A percentile compares a stretch with the other conserved stretches of the same genome.
Evolutionary conservation across 768 basidiomycete species (phyloP).

Genomic region (Xanthoconium stramineum): DNA sequence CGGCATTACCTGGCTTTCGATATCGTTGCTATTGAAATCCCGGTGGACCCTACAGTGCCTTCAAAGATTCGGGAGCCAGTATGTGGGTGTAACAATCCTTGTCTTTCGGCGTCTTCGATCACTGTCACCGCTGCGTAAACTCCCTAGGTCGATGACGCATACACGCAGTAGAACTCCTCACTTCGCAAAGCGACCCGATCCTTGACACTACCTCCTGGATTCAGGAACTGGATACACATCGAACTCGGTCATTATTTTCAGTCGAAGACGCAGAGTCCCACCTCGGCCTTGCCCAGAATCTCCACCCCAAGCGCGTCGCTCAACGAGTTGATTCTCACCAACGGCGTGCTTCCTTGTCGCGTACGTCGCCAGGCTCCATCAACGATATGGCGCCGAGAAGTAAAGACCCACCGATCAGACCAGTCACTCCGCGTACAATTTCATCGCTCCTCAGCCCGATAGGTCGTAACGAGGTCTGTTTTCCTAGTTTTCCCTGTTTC

Average conservation of each 20-base stretch:
- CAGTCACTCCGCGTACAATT: constrained; percentile 74
- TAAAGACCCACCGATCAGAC: constrained; percentile 69
- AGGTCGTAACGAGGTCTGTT: constrained; percentile 43
- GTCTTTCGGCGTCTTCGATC: constrained; percentile 88
- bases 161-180: constrained; percentile 34
- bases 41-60: constrained; percentile 94
- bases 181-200: constrained; percentile 94
- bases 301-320: constrained; percentile 91
- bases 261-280: constrained; percentile 26
- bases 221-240: constrained; percentile 80
- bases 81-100: constrained; percentile 77
- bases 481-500: constrained; percentile 34
- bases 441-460: constrained; percentile 77
- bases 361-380: neutral
- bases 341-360: constrained; percentile 82
- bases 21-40: constrained; percentile 94
- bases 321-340: constrained; percentile 86
- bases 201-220: constrained; percentile 97
- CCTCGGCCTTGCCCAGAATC: constrained; percentile 95
- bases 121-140: constrained; percentile 46
- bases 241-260: neutral
- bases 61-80: constrained; percentile 94
- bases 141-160: neutral
- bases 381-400: neutral
- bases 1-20: constrained; percentile 70